Percentiles rank a stretch among this genome's conserved stretches.
Evolutionary conservation across 2,329 filamentous ascomycete species (phyloP).

Genomic region (Cladophialophora psammophila): DNA sequence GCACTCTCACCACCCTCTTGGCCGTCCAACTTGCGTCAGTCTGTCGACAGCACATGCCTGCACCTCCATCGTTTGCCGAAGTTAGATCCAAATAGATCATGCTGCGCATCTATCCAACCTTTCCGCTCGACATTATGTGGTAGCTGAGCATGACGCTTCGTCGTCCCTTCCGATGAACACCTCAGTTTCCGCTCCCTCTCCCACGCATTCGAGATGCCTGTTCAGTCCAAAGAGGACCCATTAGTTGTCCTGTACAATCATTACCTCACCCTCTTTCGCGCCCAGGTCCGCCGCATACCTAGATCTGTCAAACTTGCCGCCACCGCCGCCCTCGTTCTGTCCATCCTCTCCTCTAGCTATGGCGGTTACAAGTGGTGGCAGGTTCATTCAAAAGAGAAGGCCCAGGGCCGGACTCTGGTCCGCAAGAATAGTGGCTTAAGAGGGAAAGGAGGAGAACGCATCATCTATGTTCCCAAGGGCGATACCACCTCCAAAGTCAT

Average conservation of each 20-base stretch:
- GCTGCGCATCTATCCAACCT: not conserved
- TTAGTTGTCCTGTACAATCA: conserved; percentile 71
- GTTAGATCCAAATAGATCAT: not conserved
- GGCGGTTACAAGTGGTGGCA: conserved; percentile 81
- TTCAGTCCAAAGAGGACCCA: conserved; percentile 81
- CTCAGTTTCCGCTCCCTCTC: conserved; percentile 7
- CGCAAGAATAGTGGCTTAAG: conserved; percentile 90
- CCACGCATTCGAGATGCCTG: conserved; percentile 69
- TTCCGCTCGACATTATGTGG: not conserved
- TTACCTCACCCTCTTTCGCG: conserved; percentile 58
- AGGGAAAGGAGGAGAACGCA: conserved; percentile 92
- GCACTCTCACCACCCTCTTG: not conserved
- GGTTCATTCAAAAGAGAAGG: conserved; percentile 75
- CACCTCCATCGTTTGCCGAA: not conserved
- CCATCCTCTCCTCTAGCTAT: conserved; percentile 80
- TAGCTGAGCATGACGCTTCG: conserved; percentile 10
- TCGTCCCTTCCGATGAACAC: conserved; percentile 9
- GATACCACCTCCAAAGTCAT: conserved; percentile 87
- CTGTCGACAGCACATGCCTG: not conserved
- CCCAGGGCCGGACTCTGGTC: conserved; percentile 81
- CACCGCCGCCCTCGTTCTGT: conserved; percentile 75
- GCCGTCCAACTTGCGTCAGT: conserved; percentile 1
- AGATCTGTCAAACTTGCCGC: conserved; percentile 76
- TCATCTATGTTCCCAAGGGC: conserved; percentile 94
- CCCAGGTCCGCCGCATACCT: conserved; percentile 68